Evolutionary conservation across 2,329 filamentous ascomycete species (phyloP), one percentile per base, ranked within the genome.

Genomic region (Ceratocystis destructans): DNA sequence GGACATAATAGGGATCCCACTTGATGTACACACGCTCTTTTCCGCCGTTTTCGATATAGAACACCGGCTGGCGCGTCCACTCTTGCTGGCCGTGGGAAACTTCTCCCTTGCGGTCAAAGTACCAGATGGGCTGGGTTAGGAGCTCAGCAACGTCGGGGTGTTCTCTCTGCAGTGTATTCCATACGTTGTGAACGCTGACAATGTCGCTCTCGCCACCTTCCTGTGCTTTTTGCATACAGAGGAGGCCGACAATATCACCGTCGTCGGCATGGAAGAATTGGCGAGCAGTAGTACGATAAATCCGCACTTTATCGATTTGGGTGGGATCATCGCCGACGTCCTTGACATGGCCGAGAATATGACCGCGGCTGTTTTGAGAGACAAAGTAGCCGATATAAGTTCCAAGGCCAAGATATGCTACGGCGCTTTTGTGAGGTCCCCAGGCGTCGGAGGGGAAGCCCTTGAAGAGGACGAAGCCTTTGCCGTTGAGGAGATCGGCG

Each of bases 51-150:
- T 95, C 90, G 3, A 91, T 78, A 74, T 91, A 95, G 71, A 94
- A 83, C 20, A 96, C 83, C 12, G 83, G 81, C 41, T 87, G 84
- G 55, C 81, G 80, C 71, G 90, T 88, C 76, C 85, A 95, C 67
- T 86, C 85, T 65, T 92, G 83, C 75, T 95, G 81, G 12, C 89
- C 90, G 15, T 79, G 77, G 25, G 85, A 88, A 0, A 83, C 84
- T 78, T 96, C 90, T 10, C 90, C 90, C 78, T 96, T 96, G 65
- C 90, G 87, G 76, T 96, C 90, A 74, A 95, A 93, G 77, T 95
- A 94, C 90, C 90, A 96, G 69, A 90, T 84, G 0, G 90, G 90
- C 73, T 86, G 77, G 0, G 88, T 87, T 64, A 96, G 79, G 5
- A 86, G 80, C 74, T 88, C 84, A 0, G 89, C 87, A 1, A 95